phyloP scores from a whole-genome alignment of 1,284 basidiomycete genomes.

The Sporisorium reilianum region DNA sequence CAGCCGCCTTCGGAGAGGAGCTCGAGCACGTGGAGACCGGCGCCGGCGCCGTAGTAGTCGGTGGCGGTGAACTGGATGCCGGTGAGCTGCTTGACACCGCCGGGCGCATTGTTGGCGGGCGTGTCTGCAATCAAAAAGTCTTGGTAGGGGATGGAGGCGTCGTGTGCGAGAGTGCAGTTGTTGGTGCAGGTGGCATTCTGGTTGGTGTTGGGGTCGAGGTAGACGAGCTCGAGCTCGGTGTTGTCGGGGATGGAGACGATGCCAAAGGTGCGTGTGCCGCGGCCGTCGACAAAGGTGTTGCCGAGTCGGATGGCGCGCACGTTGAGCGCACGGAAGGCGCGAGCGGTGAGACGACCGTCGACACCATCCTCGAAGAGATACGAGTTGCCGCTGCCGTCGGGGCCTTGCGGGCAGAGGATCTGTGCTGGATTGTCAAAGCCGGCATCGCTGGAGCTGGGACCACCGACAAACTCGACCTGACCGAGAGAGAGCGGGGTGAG shows the following conservation, averaged over 20 bases:
- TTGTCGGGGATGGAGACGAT: slow-evolving; percentile 84
- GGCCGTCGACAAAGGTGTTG: slow-evolving; percentile 84
- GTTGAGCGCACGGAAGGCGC: slow-evolving; percentile 79
- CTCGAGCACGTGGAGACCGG: slow-evolving; percentile 89
- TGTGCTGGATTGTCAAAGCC: slow-evolving; percentile 79
- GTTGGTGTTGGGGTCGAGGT: slow-evolving; percentile 81
- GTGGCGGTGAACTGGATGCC: slow-evolving; percentile 79
- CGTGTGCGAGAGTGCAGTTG: slow-evolving; percentile 69
- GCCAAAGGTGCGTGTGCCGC: slow-evolving; percentile 88
- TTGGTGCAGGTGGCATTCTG: slow-evolving; percentile 74
- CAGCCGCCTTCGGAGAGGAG: slow-evolving; percentile 82
- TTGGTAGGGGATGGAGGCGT: slow-evolving; percentile 81
- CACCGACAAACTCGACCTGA: slow-evolving; percentile 76
- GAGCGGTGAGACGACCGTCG: slow-evolving; percentile 79
- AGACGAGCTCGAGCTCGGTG: slow-evolving; percentile 79
- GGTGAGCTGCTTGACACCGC: slow-evolving; percentile 76
- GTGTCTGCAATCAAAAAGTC: slow-evolving; percentile 81
- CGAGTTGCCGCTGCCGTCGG: slow-evolving; percentile 81
- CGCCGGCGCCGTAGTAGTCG: slow-evolving; percentile 79
- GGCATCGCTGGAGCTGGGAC: slow-evolving; percentile 77
- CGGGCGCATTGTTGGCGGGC: slow-evolving; percentile 58
- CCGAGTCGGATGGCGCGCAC: slow-evolving; percentile 86
- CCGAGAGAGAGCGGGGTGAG: slow-evolving; percentile 70
- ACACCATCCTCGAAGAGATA: slow-evolving; percentile 85
- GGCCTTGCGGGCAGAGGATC: slow-evolving; percentile 84